A percentile compares a stretch with the other conserved stretches of the same genome.
These are phyloP conservation scores for Kuraishia floccosa DNA, from an alignment of 805 yeast species.

Conservation along the genomic window DNA sequence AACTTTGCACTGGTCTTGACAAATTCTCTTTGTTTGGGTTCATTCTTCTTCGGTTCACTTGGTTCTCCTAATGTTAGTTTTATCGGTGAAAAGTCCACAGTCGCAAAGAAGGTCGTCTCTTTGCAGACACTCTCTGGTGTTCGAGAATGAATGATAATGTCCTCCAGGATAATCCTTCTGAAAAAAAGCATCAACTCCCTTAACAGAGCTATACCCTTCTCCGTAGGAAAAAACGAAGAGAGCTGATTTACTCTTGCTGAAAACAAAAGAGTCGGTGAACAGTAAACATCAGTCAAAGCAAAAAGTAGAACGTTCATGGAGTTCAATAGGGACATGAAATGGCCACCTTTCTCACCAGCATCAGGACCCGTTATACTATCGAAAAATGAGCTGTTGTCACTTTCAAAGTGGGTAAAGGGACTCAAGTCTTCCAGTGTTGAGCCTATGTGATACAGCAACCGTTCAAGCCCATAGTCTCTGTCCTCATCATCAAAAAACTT, in stretches of 20 bases:
- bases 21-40: conserved; percentile 14
- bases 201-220: conserved; percentile 28
- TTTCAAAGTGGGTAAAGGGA: too few species aligned
- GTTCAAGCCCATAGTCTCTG: conserved; percentile 31
- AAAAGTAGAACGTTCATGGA: conserved; percentile 32
- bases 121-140: conserved; percentile 36
- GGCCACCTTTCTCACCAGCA: conserved; percentile 17
- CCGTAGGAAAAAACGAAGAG: conserved; percentile 26
- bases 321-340: conserved; percentile 22
- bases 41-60: too few species aligned
- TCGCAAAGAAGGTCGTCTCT: conserved; percentile 26
- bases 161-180: conserved; percentile 45
- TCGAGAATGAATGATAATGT: conserved; percentile 32
- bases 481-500: conserved; percentile 46
- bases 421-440: too few species aligned
- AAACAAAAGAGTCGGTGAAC: conserved; percentile 39
- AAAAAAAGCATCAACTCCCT: conserved; percentile 31
- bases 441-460: conserved; percentile 9
- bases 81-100: conserved; percentile 23
- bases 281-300: conserved; percentile 43
- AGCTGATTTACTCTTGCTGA: conserved; percentile 30
- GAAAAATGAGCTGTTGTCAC: too few species aligned
- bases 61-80: conserved; percentile 34
- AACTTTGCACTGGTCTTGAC: conserved; percentile 39
- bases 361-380: too few species aligned